These are phyloP conservation scores for Neurospora discreta DNA, from an alignment of 495 filamentous ascomycete species.

Conservation along the genomic window DNA sequence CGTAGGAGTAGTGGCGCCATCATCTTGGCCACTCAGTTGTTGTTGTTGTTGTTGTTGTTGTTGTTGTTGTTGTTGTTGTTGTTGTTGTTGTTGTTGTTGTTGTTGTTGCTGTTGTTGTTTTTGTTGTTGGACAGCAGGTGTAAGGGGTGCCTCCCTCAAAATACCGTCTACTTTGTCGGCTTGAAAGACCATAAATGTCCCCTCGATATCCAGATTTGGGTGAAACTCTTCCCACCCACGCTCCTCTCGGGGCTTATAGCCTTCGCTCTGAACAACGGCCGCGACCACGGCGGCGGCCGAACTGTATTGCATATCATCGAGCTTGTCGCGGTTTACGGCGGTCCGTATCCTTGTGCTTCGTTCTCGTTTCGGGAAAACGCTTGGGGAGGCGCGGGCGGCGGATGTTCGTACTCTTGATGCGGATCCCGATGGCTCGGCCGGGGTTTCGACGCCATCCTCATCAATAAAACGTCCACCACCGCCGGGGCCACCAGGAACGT, in stretches of 20 bases:
- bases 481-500: slow-evolving; percentile 70
- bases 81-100: slow-evolving; percentile 11
- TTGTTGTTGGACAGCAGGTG: slow-evolving; percentile 20
- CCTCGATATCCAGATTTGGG: slow-evolving; percentile 81
- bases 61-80: slow-evolving; percentile 7
- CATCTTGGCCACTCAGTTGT: slow-evolving; percentile 12
- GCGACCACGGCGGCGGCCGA: slow-evolving; percentile 78
- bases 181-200: slow-evolving; percentile 61
- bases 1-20: slow-evolving; percentile 27
- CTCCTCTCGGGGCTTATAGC: slow-evolving; percentile 94
- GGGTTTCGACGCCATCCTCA: slow-evolving; percentile 43
- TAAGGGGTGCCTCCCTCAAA: slow-evolving; percentile 32
- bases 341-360: slow-evolving; percentile 44
- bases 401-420: slow-evolving; percentile 23
- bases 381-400: slow-evolving; percentile 26
- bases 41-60: slow-evolving; percentile 10
- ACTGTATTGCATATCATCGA: slow-evolving; percentile 49
- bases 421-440: slow-evolving; percentile 17
- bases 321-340: slow-evolving; percentile 32
- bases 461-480: slow-evolving; percentile 70
- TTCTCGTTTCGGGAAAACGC: slow-evolving; percentile 35
- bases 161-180: slow-evolving; percentile 76
- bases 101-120: slow-evolving; percentile 10
- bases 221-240: slow-evolving; percentile 96
- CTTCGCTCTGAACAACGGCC: slow-evolving; percentile 78